phyloP scores from a whole-genome alignment of 768 basidiomycete genomes.

The Piloderma croceum region DNA sequence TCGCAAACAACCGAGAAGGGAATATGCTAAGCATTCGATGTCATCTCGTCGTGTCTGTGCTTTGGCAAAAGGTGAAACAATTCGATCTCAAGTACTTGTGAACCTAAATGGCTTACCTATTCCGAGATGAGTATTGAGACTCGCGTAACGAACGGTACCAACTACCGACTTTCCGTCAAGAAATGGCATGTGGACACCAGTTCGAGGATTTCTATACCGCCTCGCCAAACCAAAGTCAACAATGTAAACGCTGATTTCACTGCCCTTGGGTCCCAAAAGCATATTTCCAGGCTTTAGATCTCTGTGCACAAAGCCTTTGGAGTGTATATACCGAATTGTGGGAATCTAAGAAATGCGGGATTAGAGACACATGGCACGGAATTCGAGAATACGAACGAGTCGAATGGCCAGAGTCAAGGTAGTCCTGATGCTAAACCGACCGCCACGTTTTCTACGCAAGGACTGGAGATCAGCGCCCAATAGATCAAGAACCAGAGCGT shows the following conservation, averaged over 20 bases:
- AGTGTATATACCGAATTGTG: slow-evolving; percentile 7
- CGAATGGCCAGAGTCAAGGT: no score
- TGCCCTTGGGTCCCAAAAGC: slow-evolving; percentile 2
- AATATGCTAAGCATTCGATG: not conserved
- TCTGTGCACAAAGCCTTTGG: slow-evolving; percentile 1
- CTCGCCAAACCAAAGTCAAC: slow-evolving; percentile 7
- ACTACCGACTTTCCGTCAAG: not conserved
- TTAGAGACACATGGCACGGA: no score
- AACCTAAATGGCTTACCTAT: slow-evolving; percentile 32
- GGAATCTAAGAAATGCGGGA: no score
- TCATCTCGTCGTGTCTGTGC: slow-evolving; percentile 17
- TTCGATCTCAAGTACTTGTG: slow-evolving; percentile 5
- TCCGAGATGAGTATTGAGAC: not conserved
- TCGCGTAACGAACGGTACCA: not conserved
- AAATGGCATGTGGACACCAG: not conserved
- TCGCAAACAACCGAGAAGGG: not conserved
- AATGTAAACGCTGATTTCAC: not conserved
- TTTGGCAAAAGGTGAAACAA: slow-evolving; percentile 21
- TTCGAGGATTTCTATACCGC: not conserved
- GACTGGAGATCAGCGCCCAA: no score
- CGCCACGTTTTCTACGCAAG: not conserved
- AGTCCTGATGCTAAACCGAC: slow-evolving; percentile 8
- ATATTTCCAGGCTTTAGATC: slow-evolving; percentile 8
- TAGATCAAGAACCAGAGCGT: no score
- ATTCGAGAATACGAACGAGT: no score